These are phyloP conservation scores for Vicia villosa DNA, from an alignment of 306 rosid species.

Conservation along the genomic window DNA sequence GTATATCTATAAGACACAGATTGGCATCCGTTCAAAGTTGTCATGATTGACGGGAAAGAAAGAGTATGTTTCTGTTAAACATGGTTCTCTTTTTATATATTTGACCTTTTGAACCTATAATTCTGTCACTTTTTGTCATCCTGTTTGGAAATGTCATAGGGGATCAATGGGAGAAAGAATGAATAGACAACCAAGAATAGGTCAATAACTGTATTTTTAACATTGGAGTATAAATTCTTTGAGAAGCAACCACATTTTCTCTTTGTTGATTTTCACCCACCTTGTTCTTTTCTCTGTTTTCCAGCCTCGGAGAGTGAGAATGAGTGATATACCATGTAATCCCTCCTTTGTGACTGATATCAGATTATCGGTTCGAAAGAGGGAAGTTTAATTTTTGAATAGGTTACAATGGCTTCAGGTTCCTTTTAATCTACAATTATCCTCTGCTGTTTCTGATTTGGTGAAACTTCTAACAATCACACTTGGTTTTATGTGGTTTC, in stretches of 20 bases:
- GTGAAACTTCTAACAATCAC: slow-evolving; percentile 8
- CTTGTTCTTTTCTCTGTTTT: slow-evolving; percentile 18
- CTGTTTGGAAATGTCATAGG: slow-evolving; percentile 9
- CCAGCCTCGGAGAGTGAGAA: no score
- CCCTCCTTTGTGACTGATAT: no score
- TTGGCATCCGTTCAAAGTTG: no score
- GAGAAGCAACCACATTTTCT: no score
- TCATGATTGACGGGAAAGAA: no score
- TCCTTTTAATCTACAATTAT: slow-evolving; percentile 1
- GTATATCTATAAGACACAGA: no score
- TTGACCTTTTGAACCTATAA: slow-evolving; percentile 27
- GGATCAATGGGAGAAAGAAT: background rate
- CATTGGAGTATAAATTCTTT: background rate
- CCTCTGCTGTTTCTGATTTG: slow-evolving; percentile 21
- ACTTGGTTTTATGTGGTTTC: slow-evolving; percentile 20
- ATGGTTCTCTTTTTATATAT: no score
- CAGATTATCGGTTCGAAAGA: slow-evolving; percentile 4
- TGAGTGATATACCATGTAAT: no score
- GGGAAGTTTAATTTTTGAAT: background rate
- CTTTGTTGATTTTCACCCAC: background rate
- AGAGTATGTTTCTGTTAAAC: no score
- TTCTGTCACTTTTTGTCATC: background rate
- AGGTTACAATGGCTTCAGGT: no score
- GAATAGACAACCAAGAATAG: background rate
- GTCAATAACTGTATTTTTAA: slow-evolving; percentile 5